Evolutionary conservation across 768 basidiomycete species (phyloP).

Genomic region (Gloeopeniophorella convolvens): DNA sequence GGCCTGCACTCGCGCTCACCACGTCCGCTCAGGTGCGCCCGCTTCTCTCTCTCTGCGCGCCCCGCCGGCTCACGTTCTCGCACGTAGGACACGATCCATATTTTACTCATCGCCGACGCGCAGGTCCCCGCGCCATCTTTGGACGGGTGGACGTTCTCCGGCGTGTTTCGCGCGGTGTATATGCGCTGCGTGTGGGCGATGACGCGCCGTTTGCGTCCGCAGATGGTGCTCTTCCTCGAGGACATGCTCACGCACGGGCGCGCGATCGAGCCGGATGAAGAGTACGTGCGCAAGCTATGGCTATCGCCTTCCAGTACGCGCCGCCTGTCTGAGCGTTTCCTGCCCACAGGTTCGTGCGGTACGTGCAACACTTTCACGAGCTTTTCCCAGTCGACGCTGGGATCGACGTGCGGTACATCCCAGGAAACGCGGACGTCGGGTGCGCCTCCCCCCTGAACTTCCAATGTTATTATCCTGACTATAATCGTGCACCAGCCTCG

Average conservation of each 20-base stretch:
- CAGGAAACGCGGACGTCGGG: slow-evolving; percentile 91
- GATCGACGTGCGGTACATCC: slow-evolving; percentile 60
- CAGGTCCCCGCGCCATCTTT: slow-evolving; percentile 61
- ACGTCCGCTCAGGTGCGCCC: too few relatives aligned
- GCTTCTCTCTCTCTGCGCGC: neutral
- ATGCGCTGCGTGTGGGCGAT: slow-evolving; percentile 79
- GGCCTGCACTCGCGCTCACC: too few relatives aligned
- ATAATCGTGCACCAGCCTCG: slow-evolving; percentile 14
- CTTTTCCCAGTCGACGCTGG: slow-evolving; percentile 51
- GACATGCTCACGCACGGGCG: slow-evolving; percentile 90
- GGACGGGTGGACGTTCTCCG: slow-evolving; percentile 63
- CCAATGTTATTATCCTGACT: neutral
- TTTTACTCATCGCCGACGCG: slow-evolving; percentile 81
- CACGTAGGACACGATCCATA: slow-evolving; percentile 40
- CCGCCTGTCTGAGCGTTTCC: too few relatives aligned
- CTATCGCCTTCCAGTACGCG: too few relatives aligned
- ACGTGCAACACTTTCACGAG: slow-evolving; percentile 56
- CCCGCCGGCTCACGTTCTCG: neutral
- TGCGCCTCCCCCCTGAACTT: slow-evolving; percentile 27
- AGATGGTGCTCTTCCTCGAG: slow-evolving; percentile 76
- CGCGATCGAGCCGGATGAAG: slow-evolving; percentile 50
- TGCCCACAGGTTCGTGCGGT: slow-evolving; percentile 69
- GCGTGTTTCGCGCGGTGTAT: slow-evolving; percentile 69
- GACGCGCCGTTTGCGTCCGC: slow-evolving; percentile 50
- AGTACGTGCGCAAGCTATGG: slow-evolving; percentile 46